These are phyloP conservation scores for Coemansia sp. DNA, from an alignment of 192 early-diverging fungal genomes.

Conservation along the genomic window DNA sequence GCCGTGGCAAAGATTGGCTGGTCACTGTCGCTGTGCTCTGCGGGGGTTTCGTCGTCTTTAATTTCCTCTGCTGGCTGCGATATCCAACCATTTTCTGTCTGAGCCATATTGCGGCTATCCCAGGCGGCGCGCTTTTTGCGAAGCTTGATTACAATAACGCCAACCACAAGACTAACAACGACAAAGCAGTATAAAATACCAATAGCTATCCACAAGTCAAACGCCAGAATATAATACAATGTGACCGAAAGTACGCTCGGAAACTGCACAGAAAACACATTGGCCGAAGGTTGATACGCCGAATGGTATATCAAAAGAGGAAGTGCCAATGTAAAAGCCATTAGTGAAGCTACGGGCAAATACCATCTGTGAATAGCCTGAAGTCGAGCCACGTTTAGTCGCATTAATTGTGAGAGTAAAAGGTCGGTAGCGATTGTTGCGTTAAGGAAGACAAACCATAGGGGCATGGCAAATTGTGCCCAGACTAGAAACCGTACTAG, in stretches of 20 bases:
- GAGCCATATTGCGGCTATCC: slow-evolving; percentile 26
- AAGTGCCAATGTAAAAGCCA: slow-evolving; percentile 41
- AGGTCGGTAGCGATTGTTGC: slow-evolving; percentile 50
- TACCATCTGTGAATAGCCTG: slow-evolving; percentile 50
- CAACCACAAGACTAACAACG: slow-evolving; percentile 41
- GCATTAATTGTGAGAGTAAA: slow-evolving; percentile 43
- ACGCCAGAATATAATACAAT: slow-evolving; percentile 52
- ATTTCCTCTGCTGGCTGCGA: not conserved
- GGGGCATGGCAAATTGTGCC: slow-evolving; percentile 56
- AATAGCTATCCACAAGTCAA: slow-evolving; percentile 53
- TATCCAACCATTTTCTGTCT: slow-evolving; percentile 9
- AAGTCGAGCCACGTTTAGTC: slow-evolving; percentile 23
- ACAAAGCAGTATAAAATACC: slow-evolving; percentile 54
- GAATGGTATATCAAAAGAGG: slow-evolving; percentile 52
- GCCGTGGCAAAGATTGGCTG: not conserved
- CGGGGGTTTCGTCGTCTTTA: not conserved
- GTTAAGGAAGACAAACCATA: slow-evolving; percentile 57
- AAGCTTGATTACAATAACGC: slow-evolving; percentile 35
- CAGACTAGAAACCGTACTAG: slow-evolving; percentile 50
- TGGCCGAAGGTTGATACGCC: slow-evolving; percentile 38
- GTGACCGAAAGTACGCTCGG: slow-evolving; percentile 51
- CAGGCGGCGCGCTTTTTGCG: slow-evolving; percentile 38
- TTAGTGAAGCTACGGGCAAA: slow-evolving; percentile 33
- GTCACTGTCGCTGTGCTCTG: slow-evolving; percentile 1
- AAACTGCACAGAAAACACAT: slow-evolving; percentile 54